phyloP scores from a whole-genome alignment of 2,329 filamentous ascomycete species.

The Sphaceloma murrayae region DNA sequence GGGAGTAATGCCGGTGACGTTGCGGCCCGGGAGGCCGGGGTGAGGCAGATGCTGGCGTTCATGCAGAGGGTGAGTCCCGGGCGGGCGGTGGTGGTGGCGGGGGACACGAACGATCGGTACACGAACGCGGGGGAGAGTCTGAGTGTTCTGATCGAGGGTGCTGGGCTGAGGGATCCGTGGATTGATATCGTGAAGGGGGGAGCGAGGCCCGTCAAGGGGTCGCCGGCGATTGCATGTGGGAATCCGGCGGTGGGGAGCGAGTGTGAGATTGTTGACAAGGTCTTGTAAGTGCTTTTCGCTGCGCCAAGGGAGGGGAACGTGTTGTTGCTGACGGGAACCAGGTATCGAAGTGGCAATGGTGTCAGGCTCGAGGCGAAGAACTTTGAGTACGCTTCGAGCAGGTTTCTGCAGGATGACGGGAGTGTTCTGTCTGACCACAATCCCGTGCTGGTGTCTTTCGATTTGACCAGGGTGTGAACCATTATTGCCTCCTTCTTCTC shows the following conservation, averaged over 20 bases:
- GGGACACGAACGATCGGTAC: slow-evolving; percentile 58
- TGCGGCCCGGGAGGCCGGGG: slow-evolving; percentile 48
- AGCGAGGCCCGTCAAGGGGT: slow-evolving; percentile 8
- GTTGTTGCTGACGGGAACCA: slow-evolving; percentile 5
- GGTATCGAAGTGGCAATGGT: slow-evolving; percentile 21
- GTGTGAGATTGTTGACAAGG: slow-evolving; percentile 60
- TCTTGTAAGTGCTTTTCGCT: slow-evolving; percentile 46
- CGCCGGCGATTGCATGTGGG: slow-evolving; percentile 38
- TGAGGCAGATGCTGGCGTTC: slow-evolving; percentile 50
- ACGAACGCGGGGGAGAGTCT: slow-evolving; percentile 48
- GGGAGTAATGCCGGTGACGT: slow-evolving; percentile 47
- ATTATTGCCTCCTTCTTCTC: too few species aligned
- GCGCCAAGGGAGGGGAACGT: neutral
- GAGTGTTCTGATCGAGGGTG: slow-evolving; percentile 41
- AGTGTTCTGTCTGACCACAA: slow-evolving; percentile 55
- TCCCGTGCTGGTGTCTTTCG: slow-evolving; percentile 49
- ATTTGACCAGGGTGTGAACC: slow-evolving; percentile 12
- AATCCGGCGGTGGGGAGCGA: slow-evolving; percentile 46
- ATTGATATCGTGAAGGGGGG: slow-evolving; percentile 40
- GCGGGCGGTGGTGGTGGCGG: slow-evolving; percentile 54
- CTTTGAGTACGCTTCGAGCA: slow-evolving; percentile 47
- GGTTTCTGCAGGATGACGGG: slow-evolving; percentile 50
- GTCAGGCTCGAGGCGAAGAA: slow-evolving; percentile 39
- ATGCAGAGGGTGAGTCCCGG: slow-evolving; percentile 48
- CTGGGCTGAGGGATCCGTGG: slow-evolving; percentile 51